Evolutionary conservation across 1,139 yeast genomes (phyloP).

Genomic region (Pichia sp.): DNA sequence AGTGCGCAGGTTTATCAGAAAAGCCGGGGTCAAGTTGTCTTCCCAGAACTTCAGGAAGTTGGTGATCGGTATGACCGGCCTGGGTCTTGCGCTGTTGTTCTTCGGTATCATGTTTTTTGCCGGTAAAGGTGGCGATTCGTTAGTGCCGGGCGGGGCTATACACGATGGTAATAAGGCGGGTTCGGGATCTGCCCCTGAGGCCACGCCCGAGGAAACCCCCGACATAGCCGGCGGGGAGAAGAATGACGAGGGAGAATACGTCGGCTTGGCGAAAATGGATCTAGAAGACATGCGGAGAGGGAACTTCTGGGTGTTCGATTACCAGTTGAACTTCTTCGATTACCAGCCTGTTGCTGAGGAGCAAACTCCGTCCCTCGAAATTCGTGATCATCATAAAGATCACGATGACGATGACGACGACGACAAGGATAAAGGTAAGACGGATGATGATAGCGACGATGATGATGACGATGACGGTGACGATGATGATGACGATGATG

Average conservation of each 20-base stretch:
- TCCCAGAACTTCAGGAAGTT: slow-evolving; percentile 11
- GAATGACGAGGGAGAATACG: not conserved
- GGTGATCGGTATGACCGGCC: slow-evolving; percentile 9
- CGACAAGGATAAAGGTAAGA: slow-evolving; percentile 5
- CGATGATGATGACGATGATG: slow-evolving; percentile 5
- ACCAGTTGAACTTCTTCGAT: slow-evolving; percentile 15
- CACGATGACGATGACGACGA: slow-evolving; percentile 3
- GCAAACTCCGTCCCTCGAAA: not conserved
- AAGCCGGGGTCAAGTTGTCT: not conserved
- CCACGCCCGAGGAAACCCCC: not conserved
- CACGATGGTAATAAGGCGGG: not conserved
- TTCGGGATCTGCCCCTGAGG: not conserved
- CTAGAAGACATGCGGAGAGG: slow-evolving; percentile 18
- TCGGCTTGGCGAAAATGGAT: slow-evolving; percentile 10
- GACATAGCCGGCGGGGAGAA: not conserved
- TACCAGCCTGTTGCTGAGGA: not conserved
- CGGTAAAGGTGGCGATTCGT: slow-evolving; percentile 14
- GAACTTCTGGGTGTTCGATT: slow-evolving; percentile 14
- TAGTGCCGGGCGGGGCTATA: slow-evolving; percentile 15
- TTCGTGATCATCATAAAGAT: slow-evolving; percentile 2
- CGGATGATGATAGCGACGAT: slow-evolving; percentile 8
- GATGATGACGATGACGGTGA: slow-evolving; percentile 7
- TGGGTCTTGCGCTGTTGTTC: slow-evolving; percentile 3
- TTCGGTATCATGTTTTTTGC: slow-evolving; percentile 13
- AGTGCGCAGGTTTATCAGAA: not conserved